Evolutionary conservation across 169 alveolate species (phyloP).

Genomic region (Eimeria zaria): DNA sequence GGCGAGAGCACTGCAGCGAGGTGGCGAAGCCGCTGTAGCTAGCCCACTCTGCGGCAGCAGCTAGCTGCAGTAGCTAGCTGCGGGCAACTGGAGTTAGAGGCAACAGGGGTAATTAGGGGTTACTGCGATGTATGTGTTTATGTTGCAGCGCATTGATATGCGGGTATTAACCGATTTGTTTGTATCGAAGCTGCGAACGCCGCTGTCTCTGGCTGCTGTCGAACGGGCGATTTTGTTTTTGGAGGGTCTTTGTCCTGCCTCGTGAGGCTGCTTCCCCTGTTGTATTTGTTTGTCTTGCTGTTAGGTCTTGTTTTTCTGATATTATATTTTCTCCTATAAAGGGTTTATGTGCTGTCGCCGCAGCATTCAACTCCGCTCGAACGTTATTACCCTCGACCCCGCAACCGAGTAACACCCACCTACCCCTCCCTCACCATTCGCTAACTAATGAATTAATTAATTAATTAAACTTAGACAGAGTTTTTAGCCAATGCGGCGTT

Average conservation of each 20-base stretch:
- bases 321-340: neutral
- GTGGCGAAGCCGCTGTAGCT: neutral
- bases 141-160: conserved; percentile 69
- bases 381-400: conserved; percentile 21
- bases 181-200: conserved; percentile 47
- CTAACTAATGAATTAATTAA: too few relatives aligned
- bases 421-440: neutral
- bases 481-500: too few relatives aligned
- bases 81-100: neutral
- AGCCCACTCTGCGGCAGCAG: conserved; percentile 1
- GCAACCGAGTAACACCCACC: conserved; percentile 9
- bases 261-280: conserved; percentile 11
- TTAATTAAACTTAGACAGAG: too few relatives aligned
- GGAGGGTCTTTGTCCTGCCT: conserved; percentile 37
- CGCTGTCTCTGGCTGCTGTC: conserved; percentile 45
- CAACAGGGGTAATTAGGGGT: neutral
- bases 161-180: conserved; percentile 62
- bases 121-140: neutral
- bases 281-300: neutral
- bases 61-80: neutral
- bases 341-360: neutral
- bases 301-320: neutral
- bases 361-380: conserved; percentile 72
- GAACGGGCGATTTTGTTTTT: conserved; percentile 26
- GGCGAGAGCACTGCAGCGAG: neutral